phyloP scores from a whole-genome alignment of 441 rosid species.

The Erodium moschatum region DNA sequence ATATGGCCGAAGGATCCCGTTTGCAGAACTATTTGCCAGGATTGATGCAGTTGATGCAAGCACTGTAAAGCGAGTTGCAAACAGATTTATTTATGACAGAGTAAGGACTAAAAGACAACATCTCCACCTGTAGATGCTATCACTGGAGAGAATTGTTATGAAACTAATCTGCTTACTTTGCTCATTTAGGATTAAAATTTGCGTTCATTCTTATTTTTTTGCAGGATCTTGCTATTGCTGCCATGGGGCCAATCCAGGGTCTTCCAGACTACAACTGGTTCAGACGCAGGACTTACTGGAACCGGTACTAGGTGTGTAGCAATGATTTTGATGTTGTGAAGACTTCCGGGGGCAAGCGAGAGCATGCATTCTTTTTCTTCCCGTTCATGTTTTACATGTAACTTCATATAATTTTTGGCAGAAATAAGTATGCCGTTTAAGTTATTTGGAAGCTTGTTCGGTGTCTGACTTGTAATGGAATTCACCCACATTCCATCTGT shows the following conservation, averaged over 20 bases:
- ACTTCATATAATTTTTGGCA: neutral
- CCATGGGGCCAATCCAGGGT: slow-evolving; percentile 84
- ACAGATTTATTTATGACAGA: slow-evolving; percentile 79
- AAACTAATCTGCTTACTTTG: neutral
- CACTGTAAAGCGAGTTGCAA: slow-evolving; percentile 85
- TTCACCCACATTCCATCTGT: too few species aligned
- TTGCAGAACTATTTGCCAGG: slow-evolving; percentile 80
- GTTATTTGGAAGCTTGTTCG: neutral
- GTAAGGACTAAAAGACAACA: slow-evolving; percentile 27
- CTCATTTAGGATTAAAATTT: neutral
- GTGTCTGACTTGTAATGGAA: neutral
- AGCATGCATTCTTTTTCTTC: neutral
- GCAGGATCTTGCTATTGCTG: slow-evolving; percentile 92
- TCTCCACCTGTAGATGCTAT: neutral
- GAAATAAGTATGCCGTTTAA: neutral
- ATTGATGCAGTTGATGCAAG: slow-evolving; percentile 89
- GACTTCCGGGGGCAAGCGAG: neutral
- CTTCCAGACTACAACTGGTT: slow-evolving; percentile 95
- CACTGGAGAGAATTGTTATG: too few species aligned
- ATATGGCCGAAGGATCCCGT: slow-evolving; percentile 90
- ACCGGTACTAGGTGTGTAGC: slow-evolving; percentile 51
- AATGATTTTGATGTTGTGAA: neutral
- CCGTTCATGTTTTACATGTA: neutral
- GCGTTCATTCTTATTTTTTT: neutral
- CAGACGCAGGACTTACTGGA: slow-evolving; percentile 97